Evolutionary conservation across 768 basidiomycete species (phyloP), one percentile per base, ranked within the genome.

Genomic region (Leucocoprinus leucothites): DNA sequence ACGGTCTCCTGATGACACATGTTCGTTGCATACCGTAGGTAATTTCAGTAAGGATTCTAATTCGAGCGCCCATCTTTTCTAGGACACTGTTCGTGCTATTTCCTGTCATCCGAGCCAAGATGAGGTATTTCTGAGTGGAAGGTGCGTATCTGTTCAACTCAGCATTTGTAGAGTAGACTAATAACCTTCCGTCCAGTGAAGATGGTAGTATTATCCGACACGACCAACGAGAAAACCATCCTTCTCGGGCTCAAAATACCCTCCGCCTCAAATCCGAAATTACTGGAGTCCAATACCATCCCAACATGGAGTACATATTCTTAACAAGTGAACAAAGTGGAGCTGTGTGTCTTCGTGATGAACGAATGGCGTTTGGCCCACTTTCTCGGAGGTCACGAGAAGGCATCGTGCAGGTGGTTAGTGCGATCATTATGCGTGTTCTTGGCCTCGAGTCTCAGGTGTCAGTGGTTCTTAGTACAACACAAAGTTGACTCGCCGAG

Each of bases 291-390:
- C 77, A 84, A 60, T 84, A 78, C 51, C 87, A 92, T 63, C 90
- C 90, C 11, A 63, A 58, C 26, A 81, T 86, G 74, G 82, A 86
- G 35, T 75, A 89, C 60, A 64, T 90, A 46, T 91, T 92, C 58
- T 79, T 78, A 4, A 87, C 85, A 2, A 81, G 84, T 53, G 86
- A 89, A 58, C 70, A 64, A 9, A 67, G 63, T 14, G 88, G 89
- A 3, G 67, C 69, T 21, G 83, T 90, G 2, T 82, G 77, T 60
- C 79, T 92, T 54, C 81, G 87, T 14, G 89, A 92, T 66, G 69
- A 72, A 14, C 75, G 89, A 11, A 90, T 89, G 86, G 80, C 86
- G 0, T 91, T 90, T 66, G 85, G 85, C 18, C 74, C 83, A 42
- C 60, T 67, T 18, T 66, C 67, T 16, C 66, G 65, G 9, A 67